A percentile compares a stretch with the other conserved stretches of the same genome.
These are phyloP conservation scores for Purpureocillium takamizusanense DNA, from an alignment of 2,329 filamentous ascomycete species.

Conservation along the genomic window DNA sequence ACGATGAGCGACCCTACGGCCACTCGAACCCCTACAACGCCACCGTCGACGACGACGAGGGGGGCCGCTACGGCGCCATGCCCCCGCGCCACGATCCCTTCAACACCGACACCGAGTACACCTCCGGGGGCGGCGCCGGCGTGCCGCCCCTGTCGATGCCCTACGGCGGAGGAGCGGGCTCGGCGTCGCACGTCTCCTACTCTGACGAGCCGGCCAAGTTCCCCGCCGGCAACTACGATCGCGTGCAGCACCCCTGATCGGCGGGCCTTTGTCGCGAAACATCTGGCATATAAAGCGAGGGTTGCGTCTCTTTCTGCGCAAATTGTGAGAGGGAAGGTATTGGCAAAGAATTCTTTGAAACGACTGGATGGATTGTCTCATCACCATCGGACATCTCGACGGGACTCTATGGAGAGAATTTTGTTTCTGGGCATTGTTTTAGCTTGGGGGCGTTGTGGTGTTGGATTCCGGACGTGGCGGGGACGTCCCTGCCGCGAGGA, in stretches of 20 bases:
- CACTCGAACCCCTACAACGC: slow-evolving; percentile 27
- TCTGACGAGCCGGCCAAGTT: slow-evolving; percentile 44
- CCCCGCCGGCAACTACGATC: slow-evolving; percentile 48
- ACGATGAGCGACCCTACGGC: slow-evolving; percentile 24
- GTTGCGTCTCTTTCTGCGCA: no score
- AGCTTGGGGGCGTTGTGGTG: slow-evolving; percentile 1
- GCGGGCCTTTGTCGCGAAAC: not conserved
- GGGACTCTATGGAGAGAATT: slow-evolving; percentile 2
- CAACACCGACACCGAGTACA: slow-evolving; percentile 42
- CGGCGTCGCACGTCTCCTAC: slow-evolving; percentile 30
- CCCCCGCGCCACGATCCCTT: slow-evolving; percentile 32
- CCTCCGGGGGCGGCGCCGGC: slow-evolving; percentile 18
- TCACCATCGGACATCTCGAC: no score
- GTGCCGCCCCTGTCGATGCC: slow-evolving; percentile 13
- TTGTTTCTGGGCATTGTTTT: slow-evolving; percentile 8
- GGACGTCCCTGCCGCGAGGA: not conserved
- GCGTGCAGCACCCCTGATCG: slow-evolving; percentile 29
- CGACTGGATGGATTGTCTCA: no score
- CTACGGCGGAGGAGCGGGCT: slow-evolving; percentile 22
- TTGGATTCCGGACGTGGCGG: not conserved
- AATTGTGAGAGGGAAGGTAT: no score
- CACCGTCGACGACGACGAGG: slow-evolving; percentile 29
- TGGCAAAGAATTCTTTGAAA: no score
- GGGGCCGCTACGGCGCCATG: slow-evolving; percentile 27
- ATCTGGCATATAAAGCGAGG: slow-evolving; percentile 9